These are phyloP conservation scores for Hypoxylon sp. DNA, from an alignment of 2,329 filamentous ascomycete genomes.

Conservation along the genomic window DNA sequence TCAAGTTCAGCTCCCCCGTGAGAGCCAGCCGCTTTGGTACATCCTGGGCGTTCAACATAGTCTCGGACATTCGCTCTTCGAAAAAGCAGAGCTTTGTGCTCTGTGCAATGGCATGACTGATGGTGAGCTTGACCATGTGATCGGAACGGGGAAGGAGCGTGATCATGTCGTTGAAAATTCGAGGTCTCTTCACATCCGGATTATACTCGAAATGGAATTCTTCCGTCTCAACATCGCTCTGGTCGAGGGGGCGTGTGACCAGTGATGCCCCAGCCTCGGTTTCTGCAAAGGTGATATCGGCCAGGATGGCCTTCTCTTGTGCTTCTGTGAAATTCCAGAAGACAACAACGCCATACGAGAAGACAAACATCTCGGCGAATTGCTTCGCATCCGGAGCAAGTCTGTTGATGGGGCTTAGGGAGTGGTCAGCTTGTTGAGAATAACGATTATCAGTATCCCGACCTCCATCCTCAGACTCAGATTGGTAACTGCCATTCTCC, in stretches of 20 bases:
- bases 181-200: conserved; percentile 82
- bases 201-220: conserved; percentile 99
- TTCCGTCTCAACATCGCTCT: conserved; percentile 96
- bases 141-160: conserved; percentile 89
- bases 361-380: conserved; percentile 96
- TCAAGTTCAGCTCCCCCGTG: conserved; percentile 92
- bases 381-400: conserved; percentile 78
- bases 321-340: conserved; percentile 99
- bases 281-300: conserved; percentile 90
- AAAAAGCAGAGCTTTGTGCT: conserved; percentile 97
- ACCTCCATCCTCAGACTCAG: conserved; percentile 35
- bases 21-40: conserved; percentile 90
- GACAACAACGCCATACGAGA: conserved; percentile 95
- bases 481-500: conserved; percentile 43
- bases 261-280: conserved; percentile 74
- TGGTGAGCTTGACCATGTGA: conserved; percentile 99
- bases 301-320: conserved; percentile 96
- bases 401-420: conserved; percentile 66
- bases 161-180: conserved; percentile 99
- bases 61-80: conserved; percentile 94
- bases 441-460: conserved; percentile 49
- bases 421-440: conserved; percentile 52
- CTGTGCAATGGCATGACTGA: conserved; percentile 96
- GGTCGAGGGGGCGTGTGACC: conserved; percentile 81
- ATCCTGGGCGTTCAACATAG: conserved; percentile 92